These are phyloP conservation scores for Lupinus albus DNA, from an alignment of 306 rosid species.

Conservation along the genomic window DNA sequence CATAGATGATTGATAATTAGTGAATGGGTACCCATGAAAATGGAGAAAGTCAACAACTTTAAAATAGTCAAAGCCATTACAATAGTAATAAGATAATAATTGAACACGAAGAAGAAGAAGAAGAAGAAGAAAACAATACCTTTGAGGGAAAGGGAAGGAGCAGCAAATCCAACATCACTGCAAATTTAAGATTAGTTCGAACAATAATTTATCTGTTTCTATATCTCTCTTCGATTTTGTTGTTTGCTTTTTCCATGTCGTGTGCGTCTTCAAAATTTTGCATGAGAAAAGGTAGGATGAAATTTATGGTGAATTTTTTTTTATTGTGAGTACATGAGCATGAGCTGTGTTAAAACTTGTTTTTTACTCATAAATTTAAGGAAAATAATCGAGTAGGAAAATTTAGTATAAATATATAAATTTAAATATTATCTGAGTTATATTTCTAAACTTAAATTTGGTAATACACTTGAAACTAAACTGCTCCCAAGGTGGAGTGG, in stretches of 20 bases:
- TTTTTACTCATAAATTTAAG: too few relatives aligned
- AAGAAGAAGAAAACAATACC: conserved; percentile 39
- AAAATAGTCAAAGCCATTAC: conserved; percentile 32
- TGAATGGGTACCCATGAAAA: conserved; percentile 44
- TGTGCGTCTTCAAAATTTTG: conserved; percentile 24
- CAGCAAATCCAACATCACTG: conserved; percentile 49
- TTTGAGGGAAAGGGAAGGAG: conserved; percentile 53
- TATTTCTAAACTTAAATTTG: too few relatives aligned
- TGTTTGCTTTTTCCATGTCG: not conserved
- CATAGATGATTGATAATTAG: conserved; percentile 18
- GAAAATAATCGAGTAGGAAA: too few relatives aligned
- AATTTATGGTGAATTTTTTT: too few relatives aligned
- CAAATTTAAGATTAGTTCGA: conserved; percentile 33
- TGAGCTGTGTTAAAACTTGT: too few relatives aligned
- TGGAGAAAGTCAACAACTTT: conserved; percentile 32
- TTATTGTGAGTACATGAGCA: too few relatives aligned
- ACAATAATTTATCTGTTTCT: conserved; percentile 21
- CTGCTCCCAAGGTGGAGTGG: too few relatives aligned
- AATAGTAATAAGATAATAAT: not conserved
- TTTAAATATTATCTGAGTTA: too few relatives aligned
- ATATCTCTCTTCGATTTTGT: not conserved
- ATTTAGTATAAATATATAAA: too few relatives aligned
- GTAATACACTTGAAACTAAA: too few relatives aligned
- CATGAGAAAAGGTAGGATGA: too few relatives aligned
- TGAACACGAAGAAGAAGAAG: not conserved